phyloP scores from a whole-genome alignment of 2,329 filamentous ascomycete genomes.

The Penicillium sp. region DNA sequence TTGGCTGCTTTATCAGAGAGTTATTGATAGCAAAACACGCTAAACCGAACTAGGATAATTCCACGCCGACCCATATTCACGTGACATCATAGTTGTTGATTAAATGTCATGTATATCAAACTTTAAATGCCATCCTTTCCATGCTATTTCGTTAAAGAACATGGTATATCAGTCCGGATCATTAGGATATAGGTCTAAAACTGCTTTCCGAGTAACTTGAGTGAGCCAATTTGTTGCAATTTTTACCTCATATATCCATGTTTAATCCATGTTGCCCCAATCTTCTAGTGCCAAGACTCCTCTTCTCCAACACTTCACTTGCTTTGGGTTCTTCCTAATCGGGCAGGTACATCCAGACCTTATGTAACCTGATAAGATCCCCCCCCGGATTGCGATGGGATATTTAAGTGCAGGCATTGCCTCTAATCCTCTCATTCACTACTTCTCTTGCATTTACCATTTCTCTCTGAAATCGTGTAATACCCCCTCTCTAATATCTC shows the following conservation, averaged over 20 bases:
- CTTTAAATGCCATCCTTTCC: neutral
- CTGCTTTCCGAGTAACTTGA: too few relatives aligned
- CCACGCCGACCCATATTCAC: constrained; percentile 16
- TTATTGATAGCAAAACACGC: constrained; percentile 20
- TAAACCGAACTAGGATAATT: constrained; percentile 23
- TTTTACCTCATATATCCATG: neutral
- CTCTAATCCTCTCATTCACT: neutral
- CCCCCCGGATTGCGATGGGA: neutral
- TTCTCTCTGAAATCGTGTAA: neutral
- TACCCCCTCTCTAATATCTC: neutral
- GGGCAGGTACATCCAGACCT: constrained; percentile 30
- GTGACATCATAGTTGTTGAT: constrained; percentile 13
- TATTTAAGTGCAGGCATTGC: constrained; percentile 12
- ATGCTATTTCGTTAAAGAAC: too few relatives aligned
- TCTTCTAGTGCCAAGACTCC: neutral
- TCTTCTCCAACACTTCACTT: constrained; percentile 3
- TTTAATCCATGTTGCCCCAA: neutral
- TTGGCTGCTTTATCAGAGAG: constrained; percentile 12
- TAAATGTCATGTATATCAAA: neutral
- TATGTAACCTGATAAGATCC: constrained; percentile 18
- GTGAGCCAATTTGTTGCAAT: too few relatives aligned
- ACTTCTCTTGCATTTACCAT: neutral
- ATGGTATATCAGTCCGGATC: too few relatives aligned
- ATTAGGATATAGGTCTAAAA: neutral
- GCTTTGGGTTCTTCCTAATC: constrained; percentile 18